These are phyloP conservation scores for Teratosphaeria epicoccoides DNA, from an alignment of 2,329 filamentous ascomycete species.

Conservation along the genomic window DNA sequence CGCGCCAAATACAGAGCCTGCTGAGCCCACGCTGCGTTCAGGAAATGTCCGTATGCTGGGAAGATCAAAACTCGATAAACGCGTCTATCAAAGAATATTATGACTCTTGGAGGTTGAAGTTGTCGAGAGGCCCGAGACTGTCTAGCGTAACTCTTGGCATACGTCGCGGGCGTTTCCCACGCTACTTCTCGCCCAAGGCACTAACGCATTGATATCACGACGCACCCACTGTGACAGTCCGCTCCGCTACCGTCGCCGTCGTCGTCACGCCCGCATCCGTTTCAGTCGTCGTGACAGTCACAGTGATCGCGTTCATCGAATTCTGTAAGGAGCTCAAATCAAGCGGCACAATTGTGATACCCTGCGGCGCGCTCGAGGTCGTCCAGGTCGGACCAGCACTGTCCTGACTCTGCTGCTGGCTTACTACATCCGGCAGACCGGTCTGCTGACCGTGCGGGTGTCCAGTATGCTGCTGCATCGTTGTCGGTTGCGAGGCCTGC, in stretches of 20 bases:
- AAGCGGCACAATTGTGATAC: slow-evolving; percentile 19
- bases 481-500: neutral
- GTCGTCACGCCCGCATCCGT: slow-evolving; percentile 8
- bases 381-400: neutral
- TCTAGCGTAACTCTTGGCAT: too few species aligned
- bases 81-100: too few species aligned
- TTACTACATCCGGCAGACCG: slow-evolving; percentile 4
- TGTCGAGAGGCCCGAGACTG: too few species aligned
- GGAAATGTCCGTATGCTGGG: too few species aligned
- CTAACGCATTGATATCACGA: neutral
- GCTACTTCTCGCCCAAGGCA: too few species aligned
- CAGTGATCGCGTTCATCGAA: slow-evolving; percentile 4
- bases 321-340: slow-evolving; percentile 5
- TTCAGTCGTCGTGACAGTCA: slow-evolving; percentile 14
- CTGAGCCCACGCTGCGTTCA: too few species aligned
- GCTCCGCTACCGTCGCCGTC: slow-evolving; percentile 8
- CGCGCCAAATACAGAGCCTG: too few species aligned
- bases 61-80: too few species aligned
- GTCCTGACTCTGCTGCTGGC: neutral
- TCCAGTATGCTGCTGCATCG: too few species aligned
- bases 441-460: neutral
- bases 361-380: slow-evolving; percentile 6
- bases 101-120: too few species aligned
- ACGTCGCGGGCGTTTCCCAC: neutral
- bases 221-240: slow-evolving; percentile 11